These are phyloP conservation scores for Vigna unguiculata DNA, from an alignment of 306 rosid species.

Conservation along the genomic window DNA sequence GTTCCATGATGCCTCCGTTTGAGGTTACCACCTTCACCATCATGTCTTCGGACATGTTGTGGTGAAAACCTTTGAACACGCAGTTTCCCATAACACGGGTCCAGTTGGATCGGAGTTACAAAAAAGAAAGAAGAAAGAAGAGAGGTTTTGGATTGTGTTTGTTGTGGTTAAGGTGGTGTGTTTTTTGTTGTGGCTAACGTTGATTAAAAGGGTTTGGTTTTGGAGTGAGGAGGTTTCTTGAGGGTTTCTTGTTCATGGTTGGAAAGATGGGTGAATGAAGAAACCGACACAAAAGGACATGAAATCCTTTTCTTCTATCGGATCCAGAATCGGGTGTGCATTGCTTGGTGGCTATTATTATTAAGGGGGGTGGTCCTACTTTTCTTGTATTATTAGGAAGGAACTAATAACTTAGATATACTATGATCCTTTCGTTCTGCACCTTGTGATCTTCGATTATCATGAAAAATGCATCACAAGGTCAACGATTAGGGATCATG, in stretches of 20 bases:
- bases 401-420: not conserved
- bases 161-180: not conserved
- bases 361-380: slow-evolving; percentile 50
- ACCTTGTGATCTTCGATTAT: not conserved
- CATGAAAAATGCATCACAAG: not conserved
- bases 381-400: slow-evolving; percentile 7
- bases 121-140: no score
- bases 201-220: slow-evolving; percentile 14
- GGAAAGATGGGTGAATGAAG: not conserved
- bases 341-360: slow-evolving; percentile 38
- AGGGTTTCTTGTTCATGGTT: slow-evolving; percentile 48
- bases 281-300: slow-evolving; percentile 67
- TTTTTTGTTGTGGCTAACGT: not conserved
- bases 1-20: slow-evolving; percentile 79
- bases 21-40: slow-evolving; percentile 69
- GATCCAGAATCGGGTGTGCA: slow-evolving; percentile 35
- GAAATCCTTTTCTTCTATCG: slow-evolving; percentile 61
- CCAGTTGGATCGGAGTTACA: not conserved
- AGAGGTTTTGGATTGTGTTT: not conserved
- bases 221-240: slow-evolving; percentile 49
- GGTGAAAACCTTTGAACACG: slow-evolving; percentile 52
- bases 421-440: not conserved
- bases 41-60: not conserved
- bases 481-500: slow-evolving; percentile 32
- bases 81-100: slow-evolving; percentile 67